Evolutionary conservation across 2,329 filamentous ascomycete genomes (phyloP), one percentile per base, ranked within the genome.

Genomic region (Trichocomaceae sp.): DNA sequence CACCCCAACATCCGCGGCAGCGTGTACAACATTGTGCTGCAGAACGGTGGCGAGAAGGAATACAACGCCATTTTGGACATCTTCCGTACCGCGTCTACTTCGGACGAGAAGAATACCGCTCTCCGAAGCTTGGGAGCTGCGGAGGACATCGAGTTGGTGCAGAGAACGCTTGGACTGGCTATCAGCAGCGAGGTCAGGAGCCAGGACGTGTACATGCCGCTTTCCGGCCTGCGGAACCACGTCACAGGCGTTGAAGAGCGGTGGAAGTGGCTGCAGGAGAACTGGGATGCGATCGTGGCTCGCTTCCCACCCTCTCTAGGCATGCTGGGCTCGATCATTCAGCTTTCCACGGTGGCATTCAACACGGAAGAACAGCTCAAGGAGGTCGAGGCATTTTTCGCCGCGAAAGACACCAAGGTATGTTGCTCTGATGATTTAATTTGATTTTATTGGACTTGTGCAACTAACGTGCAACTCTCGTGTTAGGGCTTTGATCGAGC

Each of bases 201-300:
- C 60, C 92, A 96, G 72, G 92, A 97, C 70, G 85, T 96, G 60
- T 96, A 96, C 75, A 84, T 96, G 68, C 91, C 92, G 1, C 82
- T 93, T 39, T 82, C 83, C 33, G 88, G 88, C 7, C 81, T 97
- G 26, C 83, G 91, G 56, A 82, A 82, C 52, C 89, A 95, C 67
- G 76, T 83, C 7, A 83, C 84, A 44, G 92, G 92, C 62, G 87
- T 95, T 54, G 77, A 87, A 55, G 87, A 87, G 7, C 80, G 96
- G 55, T 96, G 87, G 80, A 72, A 70, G 17, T 97, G 89, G 88
- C 79, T 95, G 77, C 87, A 85, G 68, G 79, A 84, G 61, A 93
- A 95, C 74, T 97, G 92, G 90, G 87, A 88, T n/a, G 79, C 83
- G 33, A 77, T 97, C 44, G 82, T 83, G 69, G 84, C 87, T 78